Evolutionary conservation across 192 early-diverging fungal genomes (phyloP).

Genomic region (Coemansia sp.): DNA sequence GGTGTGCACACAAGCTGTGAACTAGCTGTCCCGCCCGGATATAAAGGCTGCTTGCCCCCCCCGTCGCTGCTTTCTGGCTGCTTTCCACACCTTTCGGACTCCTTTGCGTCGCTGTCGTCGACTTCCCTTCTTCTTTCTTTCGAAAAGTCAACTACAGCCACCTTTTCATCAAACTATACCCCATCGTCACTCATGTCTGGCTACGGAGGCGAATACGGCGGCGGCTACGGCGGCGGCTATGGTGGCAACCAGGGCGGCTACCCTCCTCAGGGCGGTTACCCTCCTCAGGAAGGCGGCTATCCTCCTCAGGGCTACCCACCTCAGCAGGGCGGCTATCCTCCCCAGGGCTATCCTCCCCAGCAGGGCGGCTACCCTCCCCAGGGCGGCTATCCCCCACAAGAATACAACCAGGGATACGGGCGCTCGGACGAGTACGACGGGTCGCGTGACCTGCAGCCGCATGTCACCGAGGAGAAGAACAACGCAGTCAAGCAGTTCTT

Average conservation of each 20-base stretch:
- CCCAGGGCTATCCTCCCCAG: neutral
- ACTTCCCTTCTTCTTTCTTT: too few relatives aligned
- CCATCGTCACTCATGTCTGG: neutral
- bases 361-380: slow-evolving; percentile 2
- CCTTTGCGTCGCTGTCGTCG: too few relatives aligned
- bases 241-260: neutral
- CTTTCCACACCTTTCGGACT: too few relatives aligned
- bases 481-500: slow-evolving; percentile 10
- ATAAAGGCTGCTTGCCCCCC: too few relatives aligned
- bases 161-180: neutral
- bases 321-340: slow-evolving; percentile 3
- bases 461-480: neutral
- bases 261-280: neutral
- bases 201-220: neutral
- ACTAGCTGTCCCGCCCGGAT: too few relatives aligned
- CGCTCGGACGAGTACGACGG: neutral
- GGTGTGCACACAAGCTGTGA: too few relatives aligned
- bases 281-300: slow-evolving; percentile 1
- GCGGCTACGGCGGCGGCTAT: neutral
- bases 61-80: too few relatives aligned
- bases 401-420: neutral
- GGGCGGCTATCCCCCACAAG: neutral
- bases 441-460: neutral
- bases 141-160: too few relatives aligned
- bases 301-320: neutral